phyloP scores from a whole-genome alignment of 2,329 filamentous ascomycete species.

The Phialophora verrucosa region DNA sequence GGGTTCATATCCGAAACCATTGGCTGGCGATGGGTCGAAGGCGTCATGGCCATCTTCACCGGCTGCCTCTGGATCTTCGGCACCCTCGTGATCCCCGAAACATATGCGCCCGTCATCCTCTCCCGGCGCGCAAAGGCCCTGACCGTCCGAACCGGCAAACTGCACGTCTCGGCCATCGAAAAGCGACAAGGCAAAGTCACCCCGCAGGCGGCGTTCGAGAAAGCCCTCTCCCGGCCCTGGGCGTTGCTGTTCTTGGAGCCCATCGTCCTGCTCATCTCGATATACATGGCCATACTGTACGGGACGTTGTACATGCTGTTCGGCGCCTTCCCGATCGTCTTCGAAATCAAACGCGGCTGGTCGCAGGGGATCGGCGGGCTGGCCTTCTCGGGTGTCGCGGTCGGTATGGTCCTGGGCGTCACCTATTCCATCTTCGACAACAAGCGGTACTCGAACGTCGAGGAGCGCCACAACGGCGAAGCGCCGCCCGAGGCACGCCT shows the following conservation, averaged over 20 bases:
- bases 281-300: slow-evolving; percentile 59
- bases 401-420: slow-evolving; percentile 49
- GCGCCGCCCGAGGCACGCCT: slow-evolving; percentile 66
- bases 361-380: slow-evolving; percentile 55
- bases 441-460: slow-evolving; percentile 48
- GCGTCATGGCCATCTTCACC: slow-evolving; percentile 67
- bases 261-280: slow-evolving; percentile 54
- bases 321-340: slow-evolving; percentile 59
- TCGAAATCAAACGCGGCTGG: slow-evolving; percentile 53
- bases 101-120: slow-evolving; percentile 60
- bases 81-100: slow-evolving; percentile 61
- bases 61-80: slow-evolving; percentile 64
- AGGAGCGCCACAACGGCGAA: slow-evolving; percentile 58
- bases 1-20: slow-evolving; percentile 66
- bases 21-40: slow-evolving; percentile 73
- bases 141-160: slow-evolving; percentile 57
- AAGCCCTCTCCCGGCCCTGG: slow-evolving; percentile 57
- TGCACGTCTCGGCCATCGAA: slow-evolving; percentile 52
- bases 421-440: slow-evolving; percentile 52
- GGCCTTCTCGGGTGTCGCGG: slow-evolving; percentile 57
- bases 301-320: slow-evolving; percentile 61
- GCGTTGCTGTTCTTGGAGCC: slow-evolving; percentile 57
- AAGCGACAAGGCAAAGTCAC: slow-evolving; percentile 51
- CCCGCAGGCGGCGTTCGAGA: slow-evolving; percentile 49
- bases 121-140: slow-evolving; percentile 56